These are phyloP conservation scores for Rhynchosporium graminicola DNA, from an alignment of 2,329 filamentous ascomycete species.

Conservation along the genomic window DNA sequence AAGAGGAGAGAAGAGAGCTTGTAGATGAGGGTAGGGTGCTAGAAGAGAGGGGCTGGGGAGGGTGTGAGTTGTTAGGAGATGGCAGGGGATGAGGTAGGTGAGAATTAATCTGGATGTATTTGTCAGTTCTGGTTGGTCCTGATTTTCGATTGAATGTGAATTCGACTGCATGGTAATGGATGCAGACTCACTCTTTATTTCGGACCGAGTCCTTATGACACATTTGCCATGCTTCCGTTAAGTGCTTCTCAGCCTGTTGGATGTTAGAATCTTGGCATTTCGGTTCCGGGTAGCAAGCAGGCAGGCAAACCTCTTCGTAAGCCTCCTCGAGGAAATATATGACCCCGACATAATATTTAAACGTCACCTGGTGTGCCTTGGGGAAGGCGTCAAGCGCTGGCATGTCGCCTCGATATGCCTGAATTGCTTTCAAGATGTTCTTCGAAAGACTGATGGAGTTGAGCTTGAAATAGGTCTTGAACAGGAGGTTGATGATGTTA, in stretches of 20 bases:
- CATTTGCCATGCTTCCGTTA: constrained; percentile 78
- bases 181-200: constrained; percentile 72
- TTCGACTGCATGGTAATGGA: neutral
- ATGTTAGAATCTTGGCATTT: constrained; percentile 16
- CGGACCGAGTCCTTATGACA: constrained; percentile 72
- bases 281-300: neutral
- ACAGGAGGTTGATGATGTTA: constrained; percentile 88
- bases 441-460: constrained; percentile 88
- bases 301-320: constrained; percentile 67
- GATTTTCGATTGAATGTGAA: neutral
- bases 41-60: constrained; percentile 75
- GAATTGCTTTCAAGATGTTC: constrained; percentile 82
- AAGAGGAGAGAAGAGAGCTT: constrained; percentile 76
- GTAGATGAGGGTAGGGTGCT: constrained; percentile 71
- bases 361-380: constrained; percentile 88
- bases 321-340: constrained; percentile 94
- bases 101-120: constrained; percentile 69
- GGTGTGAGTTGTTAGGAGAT: constrained; percentile 82
- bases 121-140: constrained; percentile 28
- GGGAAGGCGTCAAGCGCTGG: constrained; percentile 79
- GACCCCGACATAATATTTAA: constrained; percentile 94
- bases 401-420: constrained; percentile 77
- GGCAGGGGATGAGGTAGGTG: constrained; percentile 92
- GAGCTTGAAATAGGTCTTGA: constrained; percentile 98
- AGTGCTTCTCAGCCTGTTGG: constrained; percentile 72